Base-by-base conservation (phyloP, 1,139 yeast genomes). In the Trichomonascaceae sp. region DNA sequence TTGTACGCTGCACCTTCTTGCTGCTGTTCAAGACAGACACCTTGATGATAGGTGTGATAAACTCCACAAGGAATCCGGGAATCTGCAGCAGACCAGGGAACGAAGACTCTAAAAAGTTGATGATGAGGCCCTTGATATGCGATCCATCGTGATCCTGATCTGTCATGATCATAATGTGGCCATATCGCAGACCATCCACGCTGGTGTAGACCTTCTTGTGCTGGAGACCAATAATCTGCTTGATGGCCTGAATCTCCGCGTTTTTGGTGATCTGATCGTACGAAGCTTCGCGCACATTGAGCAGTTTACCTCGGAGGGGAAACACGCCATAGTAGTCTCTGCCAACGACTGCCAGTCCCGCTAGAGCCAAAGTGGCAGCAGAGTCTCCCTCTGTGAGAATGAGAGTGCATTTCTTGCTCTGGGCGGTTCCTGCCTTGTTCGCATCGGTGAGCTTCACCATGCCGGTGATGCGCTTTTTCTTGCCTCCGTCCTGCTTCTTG, bases 101-200 rank as follows among this genome's bases (percentile, higher is more conserved):
- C 30, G 94, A 80, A 4, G 92, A 72, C 56, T 89, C 97, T 40
- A 92, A 62, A 52, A 89, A 92, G 55, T 92, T 92, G 51, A 92
- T 92, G 42, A 92, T 73, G 47, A 92, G 69, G 43, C 99, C 99
- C 56, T 92, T 92, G 53, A 92, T 92, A 64, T 92, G 99, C 15
- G 94, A 81, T 39, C 99, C 99, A 68, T 92, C 99, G 50, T 87
- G 95, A 81, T 92, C 99, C 60, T 92, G 99, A 80, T 92, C 99
- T 4, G 99, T 85, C 98, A 92, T 92, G 52, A 92, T 85, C 97
- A 92, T 89, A 33, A 92, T 71, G 56, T 85, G 95, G 17, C 99
- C 98, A 53, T 92, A 92, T 53, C 99, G 74, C 42, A 92, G 64
- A 8, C 77, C 75, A 38, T 71, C 72, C 6, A 81, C 67, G 46